These are phyloP conservation scores for Cladosporium halotolerans DNA, from an alignment of 2,329 filamentous ascomycete genomes.

Conservation along the genomic window DNA sequence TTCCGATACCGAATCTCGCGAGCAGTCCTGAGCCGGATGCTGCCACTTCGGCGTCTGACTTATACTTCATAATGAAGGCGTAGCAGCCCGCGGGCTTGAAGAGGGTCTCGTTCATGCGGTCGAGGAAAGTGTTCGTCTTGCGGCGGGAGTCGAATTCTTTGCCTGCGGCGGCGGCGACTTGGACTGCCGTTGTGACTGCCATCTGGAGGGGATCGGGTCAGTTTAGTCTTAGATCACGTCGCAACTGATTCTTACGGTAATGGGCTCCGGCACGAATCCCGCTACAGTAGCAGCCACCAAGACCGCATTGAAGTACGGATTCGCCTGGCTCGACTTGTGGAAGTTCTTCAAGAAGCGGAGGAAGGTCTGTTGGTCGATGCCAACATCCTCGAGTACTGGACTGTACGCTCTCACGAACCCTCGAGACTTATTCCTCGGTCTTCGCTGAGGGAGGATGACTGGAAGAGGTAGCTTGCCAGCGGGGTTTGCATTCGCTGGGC, in stretches of 20 bases:
- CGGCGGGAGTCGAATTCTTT: constrained; percentile 34
- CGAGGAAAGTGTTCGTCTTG: constrained; percentile 49
- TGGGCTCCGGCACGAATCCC: constrained; percentile 24
- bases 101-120: constrained; percentile 50
- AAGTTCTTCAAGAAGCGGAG: constrained; percentile 45
- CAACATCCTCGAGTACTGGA: constrained; percentile 39
- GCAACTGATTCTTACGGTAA: not conserved
- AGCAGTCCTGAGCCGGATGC: not conserved
- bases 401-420: constrained; percentile 52
- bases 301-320: constrained; percentile 27
- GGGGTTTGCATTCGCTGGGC: not conserved
- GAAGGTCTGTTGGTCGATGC: constrained; percentile 45
- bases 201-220: constrained; percentile 36
- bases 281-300: constrained; percentile 31
- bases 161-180: constrained; percentile 37
- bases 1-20: constrained; percentile 14
- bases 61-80: constrained; percentile 45
- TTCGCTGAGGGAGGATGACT: constrained; percentile 48
- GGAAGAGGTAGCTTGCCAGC: constrained; percentile 34
- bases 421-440: constrained; percentile 42
- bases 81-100: constrained; percentile 54
- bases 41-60: constrained; percentile 19
- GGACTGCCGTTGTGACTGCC: constrained; percentile 40
- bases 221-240: not conserved
- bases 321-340: constrained; percentile 38